Base-by-base conservation (phyloP, 352 stramenopile species). In the Globisporangium rhizosaccharum region DNA sequence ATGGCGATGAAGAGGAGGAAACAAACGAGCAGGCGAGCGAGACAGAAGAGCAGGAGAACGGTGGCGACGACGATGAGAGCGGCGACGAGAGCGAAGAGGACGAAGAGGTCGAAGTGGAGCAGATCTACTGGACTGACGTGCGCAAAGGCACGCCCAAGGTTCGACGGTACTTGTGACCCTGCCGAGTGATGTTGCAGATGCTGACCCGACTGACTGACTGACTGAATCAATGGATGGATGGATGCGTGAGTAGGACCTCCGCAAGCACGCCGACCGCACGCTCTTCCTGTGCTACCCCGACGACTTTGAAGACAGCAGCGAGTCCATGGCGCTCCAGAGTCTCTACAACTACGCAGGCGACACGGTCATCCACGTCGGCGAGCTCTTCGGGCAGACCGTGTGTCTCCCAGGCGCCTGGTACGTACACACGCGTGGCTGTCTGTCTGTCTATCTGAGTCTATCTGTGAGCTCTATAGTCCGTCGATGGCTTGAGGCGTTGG, bases 271-370 rank as follows among this genome's bases (percentile, higher is more conserved):
- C 3, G 80, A 91, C 36, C 82, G 88, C 41, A 76, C 90, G 47
- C 71, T 98, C 10, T 96, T 98, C 51, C 65, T 98, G 44, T 98
- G 93, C 65, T 98, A 98, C 71, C 90, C 92, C 2, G 93, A 98
- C 63, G 92, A 98, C 66, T 92, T 91, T 53, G 85, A 94, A 56
- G 78, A 91, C 57, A 90, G 82, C 56, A 74, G 79, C 10, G 78
- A 92, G 56, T 96, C 91, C 5, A 94, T 98, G 87, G 90, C 85
- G 41, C 71, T 94, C 64, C 68, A 89, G 44, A 92, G 90, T 62
- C 76, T 98, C 41, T 77, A 92, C 56, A 86, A 97, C 62, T 98
- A 94, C 67, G 73, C 74, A n/a, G 92, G 92, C 8, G 78, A 93
- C 57, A 94, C 83, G 46, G 79, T 98, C 33, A 97, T 98, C 67